Evolutionary conservation across 768 basidiomycete species (phyloP), one percentile per base, ranked within the genome.

Genomic region (Mycena venus): DNA sequence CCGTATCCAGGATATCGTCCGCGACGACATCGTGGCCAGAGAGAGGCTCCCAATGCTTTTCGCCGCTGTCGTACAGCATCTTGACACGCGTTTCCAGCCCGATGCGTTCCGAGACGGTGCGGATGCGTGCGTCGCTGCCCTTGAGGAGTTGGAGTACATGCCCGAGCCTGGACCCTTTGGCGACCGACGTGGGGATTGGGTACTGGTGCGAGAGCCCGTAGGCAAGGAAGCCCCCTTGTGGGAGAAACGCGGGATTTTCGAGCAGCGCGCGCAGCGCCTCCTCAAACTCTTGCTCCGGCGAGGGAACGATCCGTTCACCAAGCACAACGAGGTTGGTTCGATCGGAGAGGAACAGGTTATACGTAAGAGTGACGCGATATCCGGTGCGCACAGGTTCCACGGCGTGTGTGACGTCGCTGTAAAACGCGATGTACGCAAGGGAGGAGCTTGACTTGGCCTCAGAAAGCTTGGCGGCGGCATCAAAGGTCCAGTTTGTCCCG

Each of bases 311-410:
- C 15, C 56, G 68, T 1, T 69, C 23, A n/a, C n/a, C n/a, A n/a
- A n/a, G n/a, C n/a, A n/a, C n/a, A n/a, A n/a, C n/a, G n/a, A n/a
- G n/a, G n/a, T n/a, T n/a, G n/a, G n/a, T n/a, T 7, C 49, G n/a
- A 19, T 53, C 47, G n/a, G 25, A 25, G 62, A 77, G 78, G 80
- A 86, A 87, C 72, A 85, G 87, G 2, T 88, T 87, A 78, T 85
- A 87, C 0, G 88, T 86, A 58, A 89, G 53, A 0, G 86, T 89
- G 29, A 89, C 81, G 1, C 89, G 84, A 40, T 84, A 78, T 1
- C 89, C 88, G 0, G 84, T 82, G 3, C 42, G 81, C 58, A 89
- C 86, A 3, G 80, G 83, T n/a, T 81, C 55, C 79, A 80, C n/a
- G 17, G 40, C 66, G 66, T 63, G 40, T 5, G 40, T 42, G 32